Evolutionary conservation across 1,284 basidiomycete species (phyloP).

Genomic region (Melampsora abietis-canadensis): DNA sequence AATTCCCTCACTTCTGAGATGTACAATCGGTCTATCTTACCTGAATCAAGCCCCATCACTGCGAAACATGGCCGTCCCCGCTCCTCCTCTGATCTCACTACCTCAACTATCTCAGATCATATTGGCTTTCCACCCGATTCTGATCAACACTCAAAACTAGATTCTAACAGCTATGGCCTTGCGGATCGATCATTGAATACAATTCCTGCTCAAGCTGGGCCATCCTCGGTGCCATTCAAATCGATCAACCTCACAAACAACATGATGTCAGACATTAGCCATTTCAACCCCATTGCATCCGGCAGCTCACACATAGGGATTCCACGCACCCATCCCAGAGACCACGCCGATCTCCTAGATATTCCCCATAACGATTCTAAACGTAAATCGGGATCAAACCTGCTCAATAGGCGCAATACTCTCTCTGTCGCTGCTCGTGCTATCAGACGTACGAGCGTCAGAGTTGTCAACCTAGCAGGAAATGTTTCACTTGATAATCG

Average conservation of each 20-base stretch:
- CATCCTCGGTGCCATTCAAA: background rate
- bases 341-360: no score
- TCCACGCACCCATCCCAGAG: background rate
- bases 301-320: background rate
- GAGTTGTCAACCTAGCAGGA: conserved; percentile 74
- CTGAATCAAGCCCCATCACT: background rate
- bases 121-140: background rate
- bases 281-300: background rate
- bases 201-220: background rate
- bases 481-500: background rate
- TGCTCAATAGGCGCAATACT: conserved; percentile 1
- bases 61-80: background rate
- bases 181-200: background rate
- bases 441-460: conserved; percentile 68
- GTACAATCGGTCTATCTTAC: conserved; percentile 3
- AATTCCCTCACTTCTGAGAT: background rate
- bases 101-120: background rate
- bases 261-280: background rate
- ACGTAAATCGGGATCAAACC: background rate
- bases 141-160: background rate
- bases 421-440: conserved; percentile 30
- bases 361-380: no score
- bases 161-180: background rate
- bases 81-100: background rate
- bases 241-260: background rate